phyloP scores from a whole-genome alignment of 176 grass and related monocot genomes.

The Dactylis glomerata region DNA sequence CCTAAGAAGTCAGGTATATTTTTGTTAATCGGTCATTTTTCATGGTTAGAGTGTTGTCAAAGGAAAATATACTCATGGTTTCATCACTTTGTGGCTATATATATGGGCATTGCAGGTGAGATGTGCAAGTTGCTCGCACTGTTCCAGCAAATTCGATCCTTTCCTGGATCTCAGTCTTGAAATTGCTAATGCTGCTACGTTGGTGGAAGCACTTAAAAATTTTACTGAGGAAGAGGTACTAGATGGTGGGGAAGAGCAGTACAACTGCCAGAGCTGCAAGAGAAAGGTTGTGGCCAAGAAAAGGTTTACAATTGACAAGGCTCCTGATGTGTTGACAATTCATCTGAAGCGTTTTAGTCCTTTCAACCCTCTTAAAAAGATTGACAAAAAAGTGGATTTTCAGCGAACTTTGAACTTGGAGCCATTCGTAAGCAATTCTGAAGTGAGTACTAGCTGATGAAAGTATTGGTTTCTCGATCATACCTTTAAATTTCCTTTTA shows the following conservation, averaged over 20 bases:
- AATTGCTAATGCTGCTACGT: slow-evolving; percentile 63
- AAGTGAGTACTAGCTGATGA: slow-evolving; percentile 46
- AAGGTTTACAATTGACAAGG: slow-evolving; percentile 75
- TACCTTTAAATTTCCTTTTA: slow-evolving; percentile 3
- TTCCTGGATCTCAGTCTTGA: slow-evolving; percentile 89
- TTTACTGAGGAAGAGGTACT: slow-evolving; percentile 71
- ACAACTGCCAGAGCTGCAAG: slow-evolving; percentile 67
- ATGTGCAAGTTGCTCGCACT: slow-evolving; percentile 65
- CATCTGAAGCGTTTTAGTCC: slow-evolving; percentile 80
- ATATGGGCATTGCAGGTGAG: slow-evolving; percentile 56
- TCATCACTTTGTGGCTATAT: background rate
- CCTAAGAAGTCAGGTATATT: slow-evolving; percentile 70
- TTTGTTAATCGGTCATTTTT: background rate
- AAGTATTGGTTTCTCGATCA: background rate
- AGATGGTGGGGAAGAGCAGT: slow-evolving; percentile 69
- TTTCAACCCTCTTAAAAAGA: slow-evolving; percentile 65
- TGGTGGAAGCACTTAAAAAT: slow-evolving; percentile 57
- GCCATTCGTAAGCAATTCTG: slow-evolving; percentile 66
- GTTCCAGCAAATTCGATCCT: slow-evolving; percentile 70
- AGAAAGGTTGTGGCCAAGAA: slow-evolving; percentile 81
- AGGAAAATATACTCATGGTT: background rate
- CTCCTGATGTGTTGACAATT: slow-evolving; percentile 71
- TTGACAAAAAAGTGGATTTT: slow-evolving; percentile 70
- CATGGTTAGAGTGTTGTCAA: background rate
- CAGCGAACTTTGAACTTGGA: slow-evolving; percentile 61